Percentiles rank a stretch among this genome's conserved stretches.
Evolutionary conservation across 306 rosid genomes (phyloP).

Genomic region (Prunus mume): DNA sequence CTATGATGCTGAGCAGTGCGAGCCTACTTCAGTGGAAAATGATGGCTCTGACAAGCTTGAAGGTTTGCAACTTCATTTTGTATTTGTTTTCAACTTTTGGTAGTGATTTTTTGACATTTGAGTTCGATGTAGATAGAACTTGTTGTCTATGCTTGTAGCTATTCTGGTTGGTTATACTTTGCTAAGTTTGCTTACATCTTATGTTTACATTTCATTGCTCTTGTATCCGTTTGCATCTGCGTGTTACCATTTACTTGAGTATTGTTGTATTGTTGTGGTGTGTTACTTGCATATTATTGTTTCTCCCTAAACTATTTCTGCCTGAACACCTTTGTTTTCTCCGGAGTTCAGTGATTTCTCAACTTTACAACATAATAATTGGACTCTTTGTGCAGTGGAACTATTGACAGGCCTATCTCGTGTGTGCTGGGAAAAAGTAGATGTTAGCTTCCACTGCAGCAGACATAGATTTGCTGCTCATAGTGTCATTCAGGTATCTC

Average conservation of each 20-base stretch:
- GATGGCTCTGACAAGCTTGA: conserved; percentile 62
- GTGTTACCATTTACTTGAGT: not conserved
- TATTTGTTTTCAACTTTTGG: not conserved
- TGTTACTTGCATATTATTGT: not conserved
- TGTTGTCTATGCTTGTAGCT: not conserved
- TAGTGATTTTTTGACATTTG: not conserved
- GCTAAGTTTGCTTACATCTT: not conserved
- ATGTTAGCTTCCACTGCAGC: conserved; percentile 85
- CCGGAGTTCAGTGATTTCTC: not conserved
- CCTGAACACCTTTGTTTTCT: not conserved
- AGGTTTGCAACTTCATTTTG: conserved; percentile 46
- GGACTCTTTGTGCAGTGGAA: conserved; percentile 59
- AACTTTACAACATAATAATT: conserved; percentile 23
- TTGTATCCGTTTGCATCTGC: not conserved
- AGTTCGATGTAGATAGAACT: not conserved
- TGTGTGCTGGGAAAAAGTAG: conserved; percentile 91
- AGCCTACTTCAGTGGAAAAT: conserved; percentile 34
- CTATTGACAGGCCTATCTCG: conserved; percentile 80
- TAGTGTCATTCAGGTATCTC: conserved; percentile 84
- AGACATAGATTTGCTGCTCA: conserved; percentile 87
- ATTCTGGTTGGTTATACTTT: not conserved
- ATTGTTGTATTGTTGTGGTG: not conserved
- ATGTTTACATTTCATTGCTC: not conserved
- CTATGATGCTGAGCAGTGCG: conserved; percentile 60
- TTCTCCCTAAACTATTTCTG: not conserved